Evolutionary conservation across 768 basidiomycete genomes (phyloP), one percentile per base, ranked within the genome.

Genomic region (Amanita polypyramis): DNA sequence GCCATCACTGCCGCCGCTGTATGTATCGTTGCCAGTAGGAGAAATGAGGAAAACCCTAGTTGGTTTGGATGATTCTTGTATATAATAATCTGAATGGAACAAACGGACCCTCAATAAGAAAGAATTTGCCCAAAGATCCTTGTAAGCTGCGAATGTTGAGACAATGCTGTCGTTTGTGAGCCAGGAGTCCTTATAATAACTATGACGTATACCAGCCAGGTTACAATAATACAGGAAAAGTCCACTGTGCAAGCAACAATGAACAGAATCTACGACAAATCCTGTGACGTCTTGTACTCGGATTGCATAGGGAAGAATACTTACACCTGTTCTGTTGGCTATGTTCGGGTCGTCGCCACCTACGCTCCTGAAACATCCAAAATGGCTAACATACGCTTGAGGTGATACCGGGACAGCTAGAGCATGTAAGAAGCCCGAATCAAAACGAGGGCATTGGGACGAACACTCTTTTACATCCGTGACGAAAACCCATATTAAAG

Each of bases 401-500:
- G 29, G n/a, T 19, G 41, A 11, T 20, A 15, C 17, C 17, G 44
- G 30, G n/a, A 15, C 33, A 36, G 33, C 44, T 45, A 20, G 19
- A 25, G 30, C 9, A 14, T 27, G 21, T 45, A 12, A 43, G 29
- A 35, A 7, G 21, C 3, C 9, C 43, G 25, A 27, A 27, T 9
- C 25, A 14, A 5, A n/a, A 32, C 6, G 21, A 12, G 11, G 36
- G 37, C 10, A 30, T n/a, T 5, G n/a, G 5, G 27, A 50, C 58
- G 27, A 23, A 60, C 59, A 39, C 20, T 36, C 39, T 6, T 47
- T 27, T 21, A 54, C 58, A 30, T 53, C 47, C 7, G 45, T 52
- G n/a, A 50, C 52, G 37, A 60, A 59, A 4, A 60, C 47, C 60
- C 60, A 62, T 23, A 60, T 40, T 32, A 58, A 52, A 6, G 49